These are phyloP conservation scores for Monosporozyma solicola DNA, from an alignment of 805 yeast genomes.

Conservation along the genomic window DNA sequence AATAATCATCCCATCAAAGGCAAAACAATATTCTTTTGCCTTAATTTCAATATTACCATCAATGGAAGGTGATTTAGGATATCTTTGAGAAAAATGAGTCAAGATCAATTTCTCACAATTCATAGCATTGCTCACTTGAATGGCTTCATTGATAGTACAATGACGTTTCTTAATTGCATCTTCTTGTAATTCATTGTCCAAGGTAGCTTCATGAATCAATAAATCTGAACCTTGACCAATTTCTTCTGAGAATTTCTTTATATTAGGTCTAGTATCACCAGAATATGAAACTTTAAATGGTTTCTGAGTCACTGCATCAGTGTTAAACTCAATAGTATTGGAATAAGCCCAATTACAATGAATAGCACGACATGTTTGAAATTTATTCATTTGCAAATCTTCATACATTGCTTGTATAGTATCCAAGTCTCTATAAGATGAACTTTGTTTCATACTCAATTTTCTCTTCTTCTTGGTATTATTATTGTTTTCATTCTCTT, in stretches of 20 bases:
- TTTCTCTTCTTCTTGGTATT: slow-evolving; percentile 14
- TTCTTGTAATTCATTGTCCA: slow-evolving; percentile 64
- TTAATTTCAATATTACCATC: slow-evolving; percentile 22
- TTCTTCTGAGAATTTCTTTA: slow-evolving; percentile 42
- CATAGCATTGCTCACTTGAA: slow-evolving; percentile 63
- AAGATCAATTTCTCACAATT: slow-evolving; percentile 57
- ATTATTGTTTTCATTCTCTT: slow-evolving; percentile 1
- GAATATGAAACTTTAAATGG: slow-evolving; percentile 75
- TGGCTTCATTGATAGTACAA: slow-evolving; percentile 83
- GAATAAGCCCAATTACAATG: slow-evolving; percentile 84
- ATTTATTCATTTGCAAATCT: slow-evolving; percentile 35
- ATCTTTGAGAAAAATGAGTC: slow-evolving; percentile 92
- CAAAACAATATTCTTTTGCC: slow-evolving; percentile 38
- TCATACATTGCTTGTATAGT: slow-evolving; percentile 31
- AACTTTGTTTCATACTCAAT: slow-evolving; percentile 17
- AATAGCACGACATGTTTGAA: slow-evolving; percentile 62
- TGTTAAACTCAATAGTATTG: slow-evolving; percentile 42
- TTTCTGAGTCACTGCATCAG: slow-evolving; percentile 13
- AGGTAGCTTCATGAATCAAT: slow-evolving; percentile 87
- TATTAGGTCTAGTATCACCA: slow-evolving; percentile 89
- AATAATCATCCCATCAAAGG: slow-evolving; percentile 59
- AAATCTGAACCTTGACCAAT: slow-evolving; percentile 64
- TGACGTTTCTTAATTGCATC: slow-evolving; percentile 82
- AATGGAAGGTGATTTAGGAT: slow-evolving; percentile 46
- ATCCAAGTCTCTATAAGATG: slow-evolving; percentile 21